Percentiles rank a stretch among this genome's conserved stretches.
Conservation (phyloP, 2,329 filamentous ascomycete species). For the Acarospora socialis region DNA sequence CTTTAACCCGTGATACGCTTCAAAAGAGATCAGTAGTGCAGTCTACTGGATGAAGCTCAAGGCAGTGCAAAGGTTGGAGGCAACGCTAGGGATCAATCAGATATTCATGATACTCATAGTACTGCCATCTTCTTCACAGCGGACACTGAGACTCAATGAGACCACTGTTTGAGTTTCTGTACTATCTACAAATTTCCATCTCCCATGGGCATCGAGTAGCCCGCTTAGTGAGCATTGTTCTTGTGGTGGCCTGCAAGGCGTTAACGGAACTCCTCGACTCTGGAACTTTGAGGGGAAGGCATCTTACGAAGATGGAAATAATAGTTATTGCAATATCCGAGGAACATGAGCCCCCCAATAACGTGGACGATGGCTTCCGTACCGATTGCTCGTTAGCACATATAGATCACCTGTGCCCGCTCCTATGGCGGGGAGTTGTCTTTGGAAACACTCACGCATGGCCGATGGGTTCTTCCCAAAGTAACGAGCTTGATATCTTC, state of each 20-base stretch:
- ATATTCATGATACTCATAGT: too few species aligned
- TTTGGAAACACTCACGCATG: conserved; percentile 54
- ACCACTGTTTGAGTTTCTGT: conserved; percentile 27
- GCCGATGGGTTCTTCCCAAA: conserved; percentile 87
- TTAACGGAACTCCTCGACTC: conserved; percentile 14
- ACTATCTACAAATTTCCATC: conserved; percentile 22
- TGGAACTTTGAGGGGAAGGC: conserved; percentile 25
- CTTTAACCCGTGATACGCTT: too few species aligned
- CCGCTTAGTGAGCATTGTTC: conserved; percentile 90
- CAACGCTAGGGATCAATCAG: too few species aligned
- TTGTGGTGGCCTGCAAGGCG: conserved; percentile 79
- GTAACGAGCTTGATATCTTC: conserved; percentile 73
- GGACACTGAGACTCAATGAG: too few species aligned
- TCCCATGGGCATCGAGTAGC: conserved; percentile 10
- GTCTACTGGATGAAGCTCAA: too few species aligned
- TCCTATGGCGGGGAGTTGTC: neutral
- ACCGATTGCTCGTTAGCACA: conserved; percentile 11
- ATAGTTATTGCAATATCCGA: conserved; percentile 97
- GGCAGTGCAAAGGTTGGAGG: too few species aligned
- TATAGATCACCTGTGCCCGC: conserved; percentile 1
- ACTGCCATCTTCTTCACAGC: too few species aligned
- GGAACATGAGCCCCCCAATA: conserved; percentile 58
- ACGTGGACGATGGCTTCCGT: conserved; percentile 70
- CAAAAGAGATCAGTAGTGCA: too few species aligned
- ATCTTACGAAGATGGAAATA: conserved; percentile 99